These are phyloP conservation scores for Lepidium aucheri DNA, from an alignment of 345 rosid species.

Conservation along the genomic window DNA sequence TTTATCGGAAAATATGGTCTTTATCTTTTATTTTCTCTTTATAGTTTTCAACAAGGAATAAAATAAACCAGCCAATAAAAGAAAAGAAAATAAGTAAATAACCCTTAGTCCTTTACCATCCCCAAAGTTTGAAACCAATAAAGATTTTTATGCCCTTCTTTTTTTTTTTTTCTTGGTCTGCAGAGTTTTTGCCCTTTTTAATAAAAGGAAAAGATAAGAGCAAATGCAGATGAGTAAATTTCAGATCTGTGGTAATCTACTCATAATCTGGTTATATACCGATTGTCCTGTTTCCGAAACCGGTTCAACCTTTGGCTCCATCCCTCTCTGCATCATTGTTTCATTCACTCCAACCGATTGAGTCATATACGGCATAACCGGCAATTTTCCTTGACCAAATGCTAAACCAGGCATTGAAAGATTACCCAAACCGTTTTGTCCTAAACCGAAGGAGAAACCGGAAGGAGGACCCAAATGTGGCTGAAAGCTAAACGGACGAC, in stretches of 20 bases:
- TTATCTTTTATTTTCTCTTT: not conserved
- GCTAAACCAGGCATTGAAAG: constrained; percentile 64
- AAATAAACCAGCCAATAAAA: not conserved
- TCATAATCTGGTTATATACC: constrained; percentile 72
- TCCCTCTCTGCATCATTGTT: constrained; percentile 62
- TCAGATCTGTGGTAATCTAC: constrained; percentile 57
- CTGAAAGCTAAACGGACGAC: constrained; percentile 66
- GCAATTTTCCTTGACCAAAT: constrained; percentile 53
- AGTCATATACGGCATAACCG: constrained; percentile 42
- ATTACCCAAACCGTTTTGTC: constrained; percentile 49
- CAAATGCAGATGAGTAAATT: not conserved
- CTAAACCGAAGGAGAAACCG: constrained; percentile 62
- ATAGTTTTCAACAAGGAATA: not conserved
- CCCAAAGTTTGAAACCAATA: constrained; percentile 15
- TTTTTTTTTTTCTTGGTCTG: no score
- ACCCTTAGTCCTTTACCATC: constrained; percentile 1
- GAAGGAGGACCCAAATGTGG: constrained; percentile 44
- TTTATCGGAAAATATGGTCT: not conserved
- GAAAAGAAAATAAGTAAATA: not conserved
- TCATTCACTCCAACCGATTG: constrained; percentile 55
- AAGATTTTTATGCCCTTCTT: not conserved
- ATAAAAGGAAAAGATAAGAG: constrained; percentile 5
- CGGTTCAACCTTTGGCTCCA: constrained; percentile 69
- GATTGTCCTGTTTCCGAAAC: constrained; percentile 49
- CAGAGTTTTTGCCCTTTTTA: not conserved